phyloP scores from a whole-genome alignment of 2,329 filamentous ascomycete genomes.

The Neocatenulostroma microsporum region DNA sequence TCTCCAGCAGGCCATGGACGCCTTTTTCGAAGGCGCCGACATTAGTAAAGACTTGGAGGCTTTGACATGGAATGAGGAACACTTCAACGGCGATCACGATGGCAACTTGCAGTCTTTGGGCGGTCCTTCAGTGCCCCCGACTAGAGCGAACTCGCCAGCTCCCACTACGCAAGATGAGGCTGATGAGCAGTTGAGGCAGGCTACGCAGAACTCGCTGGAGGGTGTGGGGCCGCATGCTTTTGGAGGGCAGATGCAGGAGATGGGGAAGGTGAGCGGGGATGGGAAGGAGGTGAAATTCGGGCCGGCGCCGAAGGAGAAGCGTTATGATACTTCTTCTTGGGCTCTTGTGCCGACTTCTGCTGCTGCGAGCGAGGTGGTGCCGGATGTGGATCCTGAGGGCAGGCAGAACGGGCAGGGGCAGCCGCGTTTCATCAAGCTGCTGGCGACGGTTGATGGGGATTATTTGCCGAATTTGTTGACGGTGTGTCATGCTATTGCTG shows the following conservation, averaged over 20 bases:
- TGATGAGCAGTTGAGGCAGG: slow-evolving; percentile 23
- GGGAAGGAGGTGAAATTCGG: slow-evolving; percentile 39
- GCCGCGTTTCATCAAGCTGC: slow-evolving; percentile 52
- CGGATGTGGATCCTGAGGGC: slow-evolving; percentile 40
- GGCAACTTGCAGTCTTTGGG: slow-evolving; percentile 22
- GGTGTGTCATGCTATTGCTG: slow-evolving; percentile 55
- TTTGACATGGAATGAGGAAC: slow-evolving; percentile 23
- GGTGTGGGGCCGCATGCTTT: slow-evolving; percentile 2
- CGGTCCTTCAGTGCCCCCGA: too few species aligned
- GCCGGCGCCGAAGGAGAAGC: slow-evolving; percentile 45
- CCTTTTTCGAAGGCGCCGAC: slow-evolving; percentile 27
- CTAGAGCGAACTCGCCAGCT: slow-evolving; percentile 14
- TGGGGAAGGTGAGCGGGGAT: slow-evolving; percentile 41
- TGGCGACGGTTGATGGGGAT: slow-evolving; percentile 42
- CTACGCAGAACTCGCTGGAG: slow-evolving; percentile 17
- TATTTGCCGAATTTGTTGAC: slow-evolving; percentile 53
- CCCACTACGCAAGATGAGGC: slow-evolving; percentile 24
- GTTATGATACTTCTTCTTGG: slow-evolving; percentile 50
- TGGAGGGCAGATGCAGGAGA: slow-evolving; percentile 41
- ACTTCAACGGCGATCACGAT: slow-evolving; percentile 23
- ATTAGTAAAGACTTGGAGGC: slow-evolving; percentile 19
- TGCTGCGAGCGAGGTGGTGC: slow-evolving; percentile 45
- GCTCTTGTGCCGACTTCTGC: slow-evolving; percentile 37
- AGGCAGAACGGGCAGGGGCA: slow-evolving; percentile 43
- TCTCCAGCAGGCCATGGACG: slow-evolving; percentile 20